Conservation (phyloP, 257 asterid genomes). For the Knoxia roxburghii region DNA sequence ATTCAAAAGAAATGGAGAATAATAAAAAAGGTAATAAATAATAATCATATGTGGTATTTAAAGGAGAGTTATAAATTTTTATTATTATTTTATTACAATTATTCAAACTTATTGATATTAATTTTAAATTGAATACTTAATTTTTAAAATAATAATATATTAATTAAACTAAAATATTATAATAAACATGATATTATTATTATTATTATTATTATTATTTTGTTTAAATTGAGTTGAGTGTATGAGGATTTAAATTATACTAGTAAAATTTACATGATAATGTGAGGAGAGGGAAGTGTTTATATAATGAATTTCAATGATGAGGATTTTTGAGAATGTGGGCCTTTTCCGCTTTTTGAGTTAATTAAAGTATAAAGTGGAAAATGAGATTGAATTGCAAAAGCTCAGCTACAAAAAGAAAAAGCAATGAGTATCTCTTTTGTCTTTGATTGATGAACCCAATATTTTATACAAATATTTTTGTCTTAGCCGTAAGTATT, state of each 20-base stretch:
- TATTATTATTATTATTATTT: no score
- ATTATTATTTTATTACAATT: no score
- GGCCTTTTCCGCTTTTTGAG: neutral
- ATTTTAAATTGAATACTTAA: no score
- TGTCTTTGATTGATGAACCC: neutral
- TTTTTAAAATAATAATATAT: no score
- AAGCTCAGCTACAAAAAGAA: slow-evolving; percentile 4
- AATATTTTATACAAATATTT: neutral
- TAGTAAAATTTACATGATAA: neutral
- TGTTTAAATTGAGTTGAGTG: no score
- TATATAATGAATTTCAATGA: neutral
- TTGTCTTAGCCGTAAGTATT: slow-evolving; percentile 5
- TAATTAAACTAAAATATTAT: no score
- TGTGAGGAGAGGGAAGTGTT: neutral
- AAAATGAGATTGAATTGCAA: slow-evolving; percentile 5
- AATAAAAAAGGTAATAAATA: no score
- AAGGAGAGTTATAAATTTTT: no score
- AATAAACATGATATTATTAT: no score
- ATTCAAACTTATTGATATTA: no score
- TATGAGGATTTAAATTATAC: neutral
- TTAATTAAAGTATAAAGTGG: slow-evolving; percentile 13
- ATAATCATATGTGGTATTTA: no score
- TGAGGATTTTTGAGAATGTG: slow-evolving; percentile 4
- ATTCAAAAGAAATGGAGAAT: no score
- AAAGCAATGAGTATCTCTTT: slow-evolving; percentile 5